phyloP scores from a whole-genome alignment of 805 yeast genomes.

The Suhomyces sp. region DNA sequence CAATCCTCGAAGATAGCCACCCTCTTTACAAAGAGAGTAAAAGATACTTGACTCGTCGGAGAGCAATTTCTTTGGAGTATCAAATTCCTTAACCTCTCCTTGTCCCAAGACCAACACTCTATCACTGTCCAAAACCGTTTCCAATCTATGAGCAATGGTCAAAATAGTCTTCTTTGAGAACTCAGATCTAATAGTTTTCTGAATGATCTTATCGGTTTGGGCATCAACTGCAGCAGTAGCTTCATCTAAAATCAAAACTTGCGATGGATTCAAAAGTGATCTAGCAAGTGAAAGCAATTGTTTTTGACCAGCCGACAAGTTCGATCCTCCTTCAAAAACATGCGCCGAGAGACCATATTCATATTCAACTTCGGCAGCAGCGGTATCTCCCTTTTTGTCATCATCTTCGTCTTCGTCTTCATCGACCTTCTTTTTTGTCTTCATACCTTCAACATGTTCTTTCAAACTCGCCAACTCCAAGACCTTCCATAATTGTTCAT shows the following conservation, averaged over 20 bases:
- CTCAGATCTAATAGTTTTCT: slow-evolving; percentile 24
- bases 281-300: slow-evolving; percentile 26
- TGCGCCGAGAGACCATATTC: slow-evolving; percentile 16
- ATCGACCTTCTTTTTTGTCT: slow-evolving; percentile 10
- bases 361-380: slow-evolving; percentile 1
- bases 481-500: slow-evolving; percentile 25
- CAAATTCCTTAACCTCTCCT: slow-evolving; percentile 24
- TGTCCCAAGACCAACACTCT: slow-evolving; percentile 24
- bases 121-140: slow-evolving; percentile 29
- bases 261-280: slow-evolving; percentile 20
- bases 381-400: slow-evolving; percentile 1
- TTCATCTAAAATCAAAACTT: slow-evolving; percentile 22
- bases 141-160: slow-evolving; percentile 29
- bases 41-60: slow-evolving; percentile 7
- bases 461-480: slow-evolving; percentile 29
- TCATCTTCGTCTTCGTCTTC: slow-evolving; percentile 2
- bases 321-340: slow-evolving; percentile 25
- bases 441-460: slow-evolving; percentile 23
- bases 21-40: slow-evolving; percentile 13
- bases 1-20: slow-evolving; percentile 7
- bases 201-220: slow-evolving; percentile 29
- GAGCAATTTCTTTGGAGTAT: slow-evolving; percentile 11
- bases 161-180: slow-evolving; percentile 26
- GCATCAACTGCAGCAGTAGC: slow-evolving; percentile 38
- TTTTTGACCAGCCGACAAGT: slow-evolving; percentile 25